Percentiles rank a stretch among this genome's conserved stretches.
Evolutionary conservation across 2,329 filamentous ascomycete genomes (phyloP).

Genomic region (Amauroascus verrucosus): DNA sequence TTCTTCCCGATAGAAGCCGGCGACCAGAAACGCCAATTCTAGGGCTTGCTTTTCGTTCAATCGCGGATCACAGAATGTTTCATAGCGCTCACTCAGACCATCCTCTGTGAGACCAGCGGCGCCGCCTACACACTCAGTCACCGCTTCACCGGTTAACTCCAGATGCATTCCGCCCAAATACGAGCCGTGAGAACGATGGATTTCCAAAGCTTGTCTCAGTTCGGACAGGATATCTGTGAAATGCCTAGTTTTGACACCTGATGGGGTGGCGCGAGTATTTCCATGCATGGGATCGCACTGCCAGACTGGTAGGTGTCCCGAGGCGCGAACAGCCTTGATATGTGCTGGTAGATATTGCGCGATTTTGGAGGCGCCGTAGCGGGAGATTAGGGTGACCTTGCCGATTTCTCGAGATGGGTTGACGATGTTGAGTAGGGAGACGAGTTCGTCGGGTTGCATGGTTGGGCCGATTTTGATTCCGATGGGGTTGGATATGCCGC

Average conservation of each 20-base stretch:
- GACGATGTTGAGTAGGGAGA: conserved; percentile 68
- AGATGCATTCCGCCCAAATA: conserved; percentile 91
- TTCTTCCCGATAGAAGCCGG: conserved; percentile 60
- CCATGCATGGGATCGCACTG: conserved; percentile 99
- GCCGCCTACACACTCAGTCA: conserved; percentile 91
- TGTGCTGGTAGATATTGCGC: conserved; percentile 65
- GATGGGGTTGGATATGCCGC: conserved; percentile 89
- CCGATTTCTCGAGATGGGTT: conserved; percentile 75
- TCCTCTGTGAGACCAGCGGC: conserved; percentile 79
- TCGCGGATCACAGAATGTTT: conserved; percentile 87
- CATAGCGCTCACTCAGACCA: conserved; percentile 82
- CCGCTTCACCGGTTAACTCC: conserved; percentile 88
- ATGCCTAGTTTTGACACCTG: conserved; percentile 81
- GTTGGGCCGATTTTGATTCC: conserved; percentile 92
- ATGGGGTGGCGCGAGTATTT: conserved; percentile 55
- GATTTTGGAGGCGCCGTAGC: conserved; percentile 77
- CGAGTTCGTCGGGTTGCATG: conserved; percentile 65
- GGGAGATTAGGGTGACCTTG: conserved; percentile 92
- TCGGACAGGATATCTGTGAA: conserved; percentile 87
- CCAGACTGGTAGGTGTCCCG: conserved; percentile 73
- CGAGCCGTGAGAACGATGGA: conserved; percentile 73
- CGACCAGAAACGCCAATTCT: conserved; percentile 86
- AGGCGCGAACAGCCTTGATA: conserved; percentile 77
- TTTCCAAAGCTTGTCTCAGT: conserved; percentile 68
- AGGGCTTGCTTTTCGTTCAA: conserved; percentile 97